Conservation (phyloP, 2,329 filamentous ascomycete genomes). For the Colletotrichum incanum region DNA sequence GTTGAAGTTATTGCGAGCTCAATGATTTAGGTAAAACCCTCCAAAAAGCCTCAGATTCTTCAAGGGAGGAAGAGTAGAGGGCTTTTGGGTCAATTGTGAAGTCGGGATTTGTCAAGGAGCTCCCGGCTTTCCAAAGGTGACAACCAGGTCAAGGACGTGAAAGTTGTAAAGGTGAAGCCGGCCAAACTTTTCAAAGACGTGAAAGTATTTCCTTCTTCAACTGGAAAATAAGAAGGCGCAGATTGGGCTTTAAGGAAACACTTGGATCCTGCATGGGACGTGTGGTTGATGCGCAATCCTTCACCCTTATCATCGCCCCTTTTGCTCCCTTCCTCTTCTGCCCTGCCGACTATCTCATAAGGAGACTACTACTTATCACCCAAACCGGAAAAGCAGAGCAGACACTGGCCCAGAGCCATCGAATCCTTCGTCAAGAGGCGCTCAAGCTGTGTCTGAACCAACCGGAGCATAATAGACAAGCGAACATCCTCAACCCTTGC, state of each 20-base stretch:
- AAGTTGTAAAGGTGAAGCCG: not conserved
- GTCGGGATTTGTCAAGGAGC: not conserved
- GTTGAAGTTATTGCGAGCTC: not conserved
- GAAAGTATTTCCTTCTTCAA: too few species aligned
- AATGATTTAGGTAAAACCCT: not conserved
- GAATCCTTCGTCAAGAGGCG: not conserved
- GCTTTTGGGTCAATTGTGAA: not conserved
- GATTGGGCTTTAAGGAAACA: not conserved
- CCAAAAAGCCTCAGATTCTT: too few species aligned
- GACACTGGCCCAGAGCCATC: not conserved
- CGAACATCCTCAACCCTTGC: not conserved
- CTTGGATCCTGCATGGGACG: not conserved
- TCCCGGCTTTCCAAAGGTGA: not conserved
- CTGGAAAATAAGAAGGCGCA: not conserved
- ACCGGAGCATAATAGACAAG: not conserved
- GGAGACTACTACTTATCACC: not conserved
- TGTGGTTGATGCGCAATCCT: not conserved
- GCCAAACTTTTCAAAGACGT: not conserved
- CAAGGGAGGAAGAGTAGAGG: not conserved
- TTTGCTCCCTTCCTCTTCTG: not conserved
- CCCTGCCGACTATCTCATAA: not conserved
- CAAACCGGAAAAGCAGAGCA: not conserved
- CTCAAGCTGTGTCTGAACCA: not conserved
- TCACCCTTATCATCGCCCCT: not conserved
- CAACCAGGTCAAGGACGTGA: not conserved